These are phyloP conservation scores for Kwoniella sp. DNA, from an alignment of 768 basidiomycete genomes.

Conservation along the genomic window DNA sequence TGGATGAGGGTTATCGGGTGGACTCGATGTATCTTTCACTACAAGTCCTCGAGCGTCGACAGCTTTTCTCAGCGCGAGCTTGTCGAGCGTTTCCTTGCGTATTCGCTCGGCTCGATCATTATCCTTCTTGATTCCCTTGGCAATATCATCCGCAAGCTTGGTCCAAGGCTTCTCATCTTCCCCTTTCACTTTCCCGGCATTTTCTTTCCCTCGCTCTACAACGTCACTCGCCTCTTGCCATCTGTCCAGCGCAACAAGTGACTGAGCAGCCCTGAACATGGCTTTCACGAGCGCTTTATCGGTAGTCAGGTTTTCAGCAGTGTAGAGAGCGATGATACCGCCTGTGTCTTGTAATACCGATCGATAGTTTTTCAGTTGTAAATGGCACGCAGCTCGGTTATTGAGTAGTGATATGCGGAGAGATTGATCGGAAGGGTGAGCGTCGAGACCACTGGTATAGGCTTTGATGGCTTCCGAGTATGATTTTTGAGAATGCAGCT, in stretches of 20 bases:
- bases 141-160: constrained; percentile 58
- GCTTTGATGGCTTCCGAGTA: constrained; percentile 84
- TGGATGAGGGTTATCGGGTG: constrained; percentile 56
- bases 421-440: constrained; percentile 68
- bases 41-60: constrained; percentile 69
- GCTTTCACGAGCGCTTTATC: constrained; percentile 67
- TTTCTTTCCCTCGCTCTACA: constrained; percentile 62
- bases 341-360: constrained; percentile 71
- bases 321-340: constrained; percentile 39
- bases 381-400: constrained; percentile 91
- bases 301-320: constrained; percentile 9
- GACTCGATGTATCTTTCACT: constrained; percentile 43
- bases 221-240: constrained; percentile 82
- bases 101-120: constrained; percentile 56
- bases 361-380: constrained; percentile 86
- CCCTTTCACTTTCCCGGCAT: constrained; percentile 57
- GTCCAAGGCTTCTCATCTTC: constrained; percentile 61
- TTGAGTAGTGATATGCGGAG: constrained; percentile 65
- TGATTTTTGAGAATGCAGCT: constrained; percentile 83
- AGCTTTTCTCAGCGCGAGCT: constrained; percentile 63
- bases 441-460: constrained; percentile 86
- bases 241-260: constrained; percentile 72
- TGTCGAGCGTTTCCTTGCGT: constrained; percentile 59
- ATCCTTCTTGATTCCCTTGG: constrained; percentile 35
- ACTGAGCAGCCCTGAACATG: constrained; percentile 78